Evolutionary conservation across 768 basidiomycete species (phyloP).

Genomic region (Lactarius sanguifluus): DNA sequence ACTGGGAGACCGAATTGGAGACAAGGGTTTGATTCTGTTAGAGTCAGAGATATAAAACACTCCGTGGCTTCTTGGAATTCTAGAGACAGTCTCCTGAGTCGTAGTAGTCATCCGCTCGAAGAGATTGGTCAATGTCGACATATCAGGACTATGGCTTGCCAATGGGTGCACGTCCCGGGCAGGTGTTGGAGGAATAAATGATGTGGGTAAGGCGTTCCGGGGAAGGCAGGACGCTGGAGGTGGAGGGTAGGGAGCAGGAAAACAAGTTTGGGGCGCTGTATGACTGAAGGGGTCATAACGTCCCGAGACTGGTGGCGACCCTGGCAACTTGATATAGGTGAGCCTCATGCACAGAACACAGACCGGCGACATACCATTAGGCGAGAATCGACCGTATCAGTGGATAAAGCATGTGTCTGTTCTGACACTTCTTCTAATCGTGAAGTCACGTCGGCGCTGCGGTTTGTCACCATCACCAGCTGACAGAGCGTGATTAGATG

Average conservation of each 20-base stretch:
- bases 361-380: background rate
- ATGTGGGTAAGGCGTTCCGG: background rate
- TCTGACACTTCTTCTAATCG: background rate
- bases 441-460: background rate
- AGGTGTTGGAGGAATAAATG: background rate
- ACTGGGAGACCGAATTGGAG: background rate
- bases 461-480: background rate
- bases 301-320: background rate
- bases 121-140: background rate
- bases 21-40: background rate
- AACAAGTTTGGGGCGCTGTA: background rate
- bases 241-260: conserved; percentile 15
- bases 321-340: background rate
- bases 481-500: background rate
- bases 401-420: background rate
- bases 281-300: background rate
- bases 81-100: too few species aligned
- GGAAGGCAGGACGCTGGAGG: background rate
- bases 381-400: background rate
- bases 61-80: background rate
- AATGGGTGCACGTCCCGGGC: too few species aligned
- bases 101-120: conserved; percentile 9
- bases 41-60: background rate
- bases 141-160: background rate
- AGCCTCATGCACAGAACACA: background rate